Evolutionary conservation across 2,329 filamentous ascomycete species (phyloP), one percentile per base, ranked within the genome.

Genomic region (Nemania diffusa): DNA sequence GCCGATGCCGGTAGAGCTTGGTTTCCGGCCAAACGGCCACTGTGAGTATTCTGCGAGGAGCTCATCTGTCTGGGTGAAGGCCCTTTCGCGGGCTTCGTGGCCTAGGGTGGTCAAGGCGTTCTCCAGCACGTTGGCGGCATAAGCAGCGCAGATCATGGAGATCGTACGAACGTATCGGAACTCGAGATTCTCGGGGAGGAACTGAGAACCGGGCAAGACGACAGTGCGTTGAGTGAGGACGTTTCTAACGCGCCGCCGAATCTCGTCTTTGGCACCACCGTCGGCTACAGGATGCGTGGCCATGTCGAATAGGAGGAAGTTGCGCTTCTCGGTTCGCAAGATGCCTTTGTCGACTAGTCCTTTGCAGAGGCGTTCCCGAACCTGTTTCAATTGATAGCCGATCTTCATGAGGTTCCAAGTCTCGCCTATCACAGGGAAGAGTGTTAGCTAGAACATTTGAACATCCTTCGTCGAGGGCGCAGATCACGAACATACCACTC

Each of bases 351-450:
- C 96, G 71, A 99, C 96, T 52, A 99, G 89, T 37, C 96, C 96
- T 83, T 99, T 99, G 77, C 94, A 95, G 64, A 99, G 88, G 65
- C 96, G 92, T 84, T 99, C 96, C 78, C 96, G 94, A 66, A 99
- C 96, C 86, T 99, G 96, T 84, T 99, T 99, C 75, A 99, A 88
- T 84, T 99, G 96, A 82, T 99, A 99, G 79, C 96, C 96, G 76
- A 99, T 99, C 86, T 99, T 99, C 96, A 99, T 98, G 72, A 99
- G 84, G 79, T 99, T 99, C 96, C 96, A 99, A 62, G 96, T 99
- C 82, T 99, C 96, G 79, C 96, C 95, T 98, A 78, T 63, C 24
- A 27, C 22, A 46, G 55, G 44, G 46, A 32, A 56, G 58, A 29
- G 57, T 2, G 37, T 59, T 52, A 67, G 63, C 57, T 46, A 57